Conservation (phyloP, 2,329 filamentous ascomycete genomes). For the Madurella mycetomatis region DNA sequence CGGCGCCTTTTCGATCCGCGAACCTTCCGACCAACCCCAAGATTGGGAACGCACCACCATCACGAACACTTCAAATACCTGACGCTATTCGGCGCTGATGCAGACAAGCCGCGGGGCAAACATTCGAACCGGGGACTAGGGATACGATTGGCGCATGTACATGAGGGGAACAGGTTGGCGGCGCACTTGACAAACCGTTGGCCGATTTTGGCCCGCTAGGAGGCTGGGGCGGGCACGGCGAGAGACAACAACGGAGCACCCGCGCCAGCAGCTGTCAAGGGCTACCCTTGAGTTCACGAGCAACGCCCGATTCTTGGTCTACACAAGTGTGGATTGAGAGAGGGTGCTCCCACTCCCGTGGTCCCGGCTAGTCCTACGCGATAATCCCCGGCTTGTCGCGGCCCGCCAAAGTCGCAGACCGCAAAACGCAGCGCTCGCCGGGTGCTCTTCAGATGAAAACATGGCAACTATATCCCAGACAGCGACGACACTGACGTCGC, state of each 20-base stretch:
- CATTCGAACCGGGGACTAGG: neutral
- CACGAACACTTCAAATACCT: neutral
- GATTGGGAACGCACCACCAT: constrained; percentile 3
- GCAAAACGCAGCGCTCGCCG: neutral
- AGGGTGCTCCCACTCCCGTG: too few relatives aligned
- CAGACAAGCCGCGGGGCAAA: neutral
- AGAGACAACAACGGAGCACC: constrained; percentile 2
- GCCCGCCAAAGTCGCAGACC: neutral
- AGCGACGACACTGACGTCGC: constrained; percentile 45
- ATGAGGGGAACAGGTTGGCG: neutral
- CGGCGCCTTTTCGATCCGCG: neutral
- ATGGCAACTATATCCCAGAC: constrained; percentile 54
- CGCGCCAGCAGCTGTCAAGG: constrained; percentile 13
- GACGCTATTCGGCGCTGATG: neutral
- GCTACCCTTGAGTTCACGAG: neutral
- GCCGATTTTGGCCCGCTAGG: constrained; percentile 16
- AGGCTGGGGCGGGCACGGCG: constrained; percentile 15
- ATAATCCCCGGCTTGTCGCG: neutral
- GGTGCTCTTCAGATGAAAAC: constrained; percentile 16
- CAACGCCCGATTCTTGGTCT: too few relatives aligned
- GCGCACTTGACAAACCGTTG: constrained; percentile 12
- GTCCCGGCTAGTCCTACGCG: too few relatives aligned
- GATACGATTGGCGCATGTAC: neutral
- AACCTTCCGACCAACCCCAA: neutral
- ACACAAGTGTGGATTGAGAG: neutral